These are phyloP conservation scores for Epichloe gansuensis DNA, from an alignment of 2,329 filamentous ascomycete genomes.

Conservation along the genomic window DNA sequence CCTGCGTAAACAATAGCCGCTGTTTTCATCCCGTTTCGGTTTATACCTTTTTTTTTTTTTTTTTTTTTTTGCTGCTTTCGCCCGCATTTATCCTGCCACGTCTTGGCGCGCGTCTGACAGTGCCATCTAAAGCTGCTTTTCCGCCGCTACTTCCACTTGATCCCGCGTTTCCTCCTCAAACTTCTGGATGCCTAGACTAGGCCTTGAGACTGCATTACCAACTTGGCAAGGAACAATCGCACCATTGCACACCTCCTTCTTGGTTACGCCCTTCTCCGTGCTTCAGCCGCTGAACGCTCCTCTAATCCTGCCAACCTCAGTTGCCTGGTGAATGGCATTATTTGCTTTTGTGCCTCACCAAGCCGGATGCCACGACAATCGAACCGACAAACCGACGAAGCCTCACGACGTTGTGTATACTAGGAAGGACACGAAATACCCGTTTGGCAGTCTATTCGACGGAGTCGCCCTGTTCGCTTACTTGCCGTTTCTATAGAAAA, in stretches of 20 bases:
- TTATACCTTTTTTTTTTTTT: background rate
- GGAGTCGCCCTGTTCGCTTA: background rate
- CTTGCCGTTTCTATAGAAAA: background rate
- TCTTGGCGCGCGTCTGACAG: background rate
- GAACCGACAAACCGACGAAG: background rate
- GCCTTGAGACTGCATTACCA: background rate
- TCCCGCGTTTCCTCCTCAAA: background rate
- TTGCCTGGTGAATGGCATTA: background rate
- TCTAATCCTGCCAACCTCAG: background rate
- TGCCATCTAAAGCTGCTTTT: background rate
- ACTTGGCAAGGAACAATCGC: background rate
- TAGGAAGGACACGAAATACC: background rate
- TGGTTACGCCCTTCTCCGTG: background rate
- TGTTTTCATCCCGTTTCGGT: background rate
- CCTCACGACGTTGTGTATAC: background rate
- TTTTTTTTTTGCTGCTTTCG: background rate
- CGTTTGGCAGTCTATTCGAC: background rate
- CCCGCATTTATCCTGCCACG: constrained; percentile 1
- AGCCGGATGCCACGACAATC: background rate
- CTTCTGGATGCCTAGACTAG: background rate
- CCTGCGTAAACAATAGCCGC: constrained; percentile 3
- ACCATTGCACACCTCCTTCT: background rate
- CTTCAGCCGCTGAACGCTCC: background rate
- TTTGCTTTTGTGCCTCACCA: background rate
- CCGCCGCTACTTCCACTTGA: background rate